Evolutionary conservation across 495 filamentous ascomycete species (phyloP), one percentile per base, ranked within the genome.

Genomic region (Wilcoxina mikolae): DNA sequence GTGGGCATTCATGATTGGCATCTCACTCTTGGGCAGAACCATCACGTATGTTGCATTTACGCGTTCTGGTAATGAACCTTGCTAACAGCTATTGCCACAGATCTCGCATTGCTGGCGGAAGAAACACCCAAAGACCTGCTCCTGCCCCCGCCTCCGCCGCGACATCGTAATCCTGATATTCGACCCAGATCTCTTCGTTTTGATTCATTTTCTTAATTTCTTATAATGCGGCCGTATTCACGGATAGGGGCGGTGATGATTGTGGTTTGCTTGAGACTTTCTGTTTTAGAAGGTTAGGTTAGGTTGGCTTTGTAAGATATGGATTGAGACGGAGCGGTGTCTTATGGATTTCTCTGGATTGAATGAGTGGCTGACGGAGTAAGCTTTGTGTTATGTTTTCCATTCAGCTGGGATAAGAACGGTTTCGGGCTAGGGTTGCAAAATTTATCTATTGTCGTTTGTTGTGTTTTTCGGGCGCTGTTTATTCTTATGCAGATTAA

Each of bases 11-110:
- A 85, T 95, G 91, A 76, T 96, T 58, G 66, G 74, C 29, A 78
- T 96, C 58, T 85, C 81, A 55, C 78, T 95, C 60, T 65, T 88
- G 57, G 91, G 82, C 73, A 76, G 88, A 60, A 76, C 73, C 35
- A 73, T 95, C 66, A 94, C 95, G 91, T 95, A 73, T 81, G 87
- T 78, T 29, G 7, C 39, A 15, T 7, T 35, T 7, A 35, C 7
- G 7, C 7, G 7, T 35, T 15, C 31, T 35, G 31, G 15, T 7
- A 7, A 35, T 35, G 7, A 7, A 35, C 15, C 15, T 35, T 35
- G 31, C 31, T 35, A 35, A 35, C 31, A 7, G 15, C 31, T 7
- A 35, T 7, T 35, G 15, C 31, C 7, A 15, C 7, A 35, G 31
- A 7, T 15, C 7, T 15, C 31, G 7, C 7, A 35, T 15, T 15